Conservation (phyloP, 441 rosid species). For the Rhodomyrtus psidioides region DNA sequence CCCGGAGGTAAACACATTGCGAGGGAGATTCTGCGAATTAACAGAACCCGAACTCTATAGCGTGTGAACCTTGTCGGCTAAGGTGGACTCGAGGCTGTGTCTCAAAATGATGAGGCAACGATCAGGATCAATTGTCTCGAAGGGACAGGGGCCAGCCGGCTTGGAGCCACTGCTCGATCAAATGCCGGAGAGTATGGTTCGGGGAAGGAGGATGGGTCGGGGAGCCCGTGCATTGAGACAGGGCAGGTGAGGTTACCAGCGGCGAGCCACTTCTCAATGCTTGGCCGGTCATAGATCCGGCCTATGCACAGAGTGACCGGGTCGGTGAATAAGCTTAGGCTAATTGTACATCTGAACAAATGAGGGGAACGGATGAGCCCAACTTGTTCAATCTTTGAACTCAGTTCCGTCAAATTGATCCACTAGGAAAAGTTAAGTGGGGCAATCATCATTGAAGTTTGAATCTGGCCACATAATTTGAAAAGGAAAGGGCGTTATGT, state of each 20-base stretch:
- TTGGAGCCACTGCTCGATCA: constrained; percentile 37
- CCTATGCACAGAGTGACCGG: constrained; percentile 63
- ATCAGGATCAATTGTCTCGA: background rate
- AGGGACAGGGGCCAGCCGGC: constrained; percentile 13
- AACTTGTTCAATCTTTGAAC: background rate
- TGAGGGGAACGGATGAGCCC: background rate
- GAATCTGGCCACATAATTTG: background rate
- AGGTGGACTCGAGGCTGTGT: constrained; percentile 18
- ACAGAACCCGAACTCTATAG: constrained; percentile 14
- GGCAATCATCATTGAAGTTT: background rate
- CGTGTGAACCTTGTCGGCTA: constrained; percentile 16
- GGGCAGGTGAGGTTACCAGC: constrained; percentile 39
- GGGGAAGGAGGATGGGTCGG: background rate
- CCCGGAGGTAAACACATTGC: constrained; percentile 11
- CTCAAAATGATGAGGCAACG: constrained; percentile 23
- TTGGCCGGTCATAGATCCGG: constrained; percentile 56
- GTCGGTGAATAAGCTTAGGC: constrained; percentile 46
- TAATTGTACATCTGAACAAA: constrained; percentile 54
- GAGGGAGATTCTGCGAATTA: constrained; percentile 20
- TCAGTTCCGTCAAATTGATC: background rate
- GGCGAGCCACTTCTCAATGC: constrained; percentile 50
- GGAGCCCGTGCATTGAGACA: constrained; percentile 6
- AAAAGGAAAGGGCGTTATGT: background rate
- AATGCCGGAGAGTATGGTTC: constrained; percentile 4
- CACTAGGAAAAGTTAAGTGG: background rate